phyloP scores from a whole-genome alignment of 2,329 filamentous ascomycete species.

The Fusarium cicatricum region DNA sequence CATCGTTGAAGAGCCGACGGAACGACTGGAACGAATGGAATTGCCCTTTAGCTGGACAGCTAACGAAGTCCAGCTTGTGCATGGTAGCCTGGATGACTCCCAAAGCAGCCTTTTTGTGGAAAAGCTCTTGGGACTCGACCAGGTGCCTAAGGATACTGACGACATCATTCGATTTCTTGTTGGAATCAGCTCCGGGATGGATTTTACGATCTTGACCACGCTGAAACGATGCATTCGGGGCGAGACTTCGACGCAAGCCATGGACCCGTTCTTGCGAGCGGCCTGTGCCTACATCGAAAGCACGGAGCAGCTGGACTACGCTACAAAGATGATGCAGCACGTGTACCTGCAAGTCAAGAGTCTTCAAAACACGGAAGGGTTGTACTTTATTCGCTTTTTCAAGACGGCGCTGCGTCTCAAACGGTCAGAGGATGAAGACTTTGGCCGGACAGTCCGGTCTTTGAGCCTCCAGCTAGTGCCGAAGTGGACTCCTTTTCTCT shows the following conservation, averaged over 20 bases:
- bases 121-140: slow-evolving; percentile 70
- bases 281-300: slow-evolving; percentile 61
- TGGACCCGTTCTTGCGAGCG: slow-evolving; percentile 66
- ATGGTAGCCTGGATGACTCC: slow-evolving; percentile 47
- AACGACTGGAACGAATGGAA: slow-evolving; percentile 50
- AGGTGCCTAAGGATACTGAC: slow-evolving; percentile 60
- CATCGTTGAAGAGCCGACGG: slow-evolving; percentile 51
- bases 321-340: slow-evolving; percentile 53
- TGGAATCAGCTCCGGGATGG: slow-evolving; percentile 59
- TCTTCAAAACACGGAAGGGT: slow-evolving; percentile 58
- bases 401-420: slow-evolving; percentile 41
- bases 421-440: slow-evolving; percentile 41
- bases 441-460: slow-evolving; percentile 28
- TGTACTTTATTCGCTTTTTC: slow-evolving; percentile 58
- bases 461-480: slow-evolving; percentile 44
- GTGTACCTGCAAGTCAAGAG: slow-evolving; percentile 54
- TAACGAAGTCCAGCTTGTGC: slow-evolving; percentile 56
- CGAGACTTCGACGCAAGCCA: slow-evolving; percentile 50
- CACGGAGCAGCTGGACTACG: slow-evolving; percentile 47
- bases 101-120: slow-evolving; percentile 64
- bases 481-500: slow-evolving; percentile 60
- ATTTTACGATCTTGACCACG: slow-evolving; percentile 60
- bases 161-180: slow-evolving; percentile 67
- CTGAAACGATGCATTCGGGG: slow-evolving; percentile 63
- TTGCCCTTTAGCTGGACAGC: slow-evolving; percentile 54